Percentiles rank a stretch among this genome's conserved stretches.
Evolutionary conservation across 2,329 filamentous ascomycete species (phyloP).

Genomic region (Neurospora sp.): DNA sequence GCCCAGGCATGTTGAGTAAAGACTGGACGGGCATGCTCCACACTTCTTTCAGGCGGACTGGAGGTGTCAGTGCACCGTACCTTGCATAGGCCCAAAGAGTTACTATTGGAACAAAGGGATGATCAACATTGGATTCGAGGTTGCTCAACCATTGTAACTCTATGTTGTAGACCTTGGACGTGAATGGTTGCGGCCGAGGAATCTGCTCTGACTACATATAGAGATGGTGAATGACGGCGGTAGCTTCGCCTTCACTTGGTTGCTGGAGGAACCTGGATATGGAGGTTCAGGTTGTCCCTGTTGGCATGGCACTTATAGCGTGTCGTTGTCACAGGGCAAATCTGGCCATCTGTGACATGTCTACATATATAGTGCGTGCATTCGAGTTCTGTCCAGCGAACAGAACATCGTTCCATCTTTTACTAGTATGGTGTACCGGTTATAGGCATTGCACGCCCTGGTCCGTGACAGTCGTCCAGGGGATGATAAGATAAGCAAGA

Average conservation of each 20-base stretch:
- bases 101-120: not conserved
- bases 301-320: not conserved
- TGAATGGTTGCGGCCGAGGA: not conserved
- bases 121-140: not conserved
- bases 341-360: too few relatives aligned
- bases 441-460: too few relatives aligned
- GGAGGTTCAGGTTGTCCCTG: not conserved
- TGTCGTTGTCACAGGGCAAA: not conserved
- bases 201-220: not conserved
- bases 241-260: not conserved
- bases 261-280: not conserved
- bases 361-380: too few relatives aligned
- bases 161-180: not conserved
- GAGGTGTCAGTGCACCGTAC: not conserved
- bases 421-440: too few relatives aligned
- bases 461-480: not conserved
- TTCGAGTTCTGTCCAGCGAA: too few relatives aligned
- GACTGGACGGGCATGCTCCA: not conserved
- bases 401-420: too few relatives aligned
- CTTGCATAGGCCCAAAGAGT: not conserved
- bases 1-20: not conserved
- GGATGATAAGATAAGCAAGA: not conserved
- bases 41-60: not conserved
- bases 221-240: not conserved
- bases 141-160: not conserved